Percentiles rank a stretch among this genome's conserved stretches.
These are phyloP conservation scores for Haematococcus lacustris DNA, from an alignment of 139 green algal species.

Conservation along the genomic window DNA sequence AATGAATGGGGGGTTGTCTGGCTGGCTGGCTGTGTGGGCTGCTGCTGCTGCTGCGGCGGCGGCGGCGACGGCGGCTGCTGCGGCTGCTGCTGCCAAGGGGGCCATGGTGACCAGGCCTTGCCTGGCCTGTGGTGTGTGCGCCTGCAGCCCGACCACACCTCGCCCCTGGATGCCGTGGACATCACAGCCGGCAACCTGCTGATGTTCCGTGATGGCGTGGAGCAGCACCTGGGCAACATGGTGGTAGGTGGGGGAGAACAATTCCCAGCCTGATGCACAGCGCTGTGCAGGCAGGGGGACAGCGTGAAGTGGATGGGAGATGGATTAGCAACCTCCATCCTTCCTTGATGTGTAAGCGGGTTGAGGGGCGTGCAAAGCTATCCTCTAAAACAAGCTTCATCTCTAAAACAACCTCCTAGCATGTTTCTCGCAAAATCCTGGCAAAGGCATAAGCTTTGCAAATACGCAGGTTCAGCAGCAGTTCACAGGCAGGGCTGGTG, in stretches of 20 bases:
- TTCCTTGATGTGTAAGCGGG: neutral
- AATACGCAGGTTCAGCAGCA: no score
- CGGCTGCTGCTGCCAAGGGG: no score
- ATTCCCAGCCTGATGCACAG: neutral
- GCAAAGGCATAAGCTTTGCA: neutral
- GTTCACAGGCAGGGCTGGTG: no score
- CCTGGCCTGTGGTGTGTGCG: no score
- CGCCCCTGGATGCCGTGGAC: conserved; percentile 17
- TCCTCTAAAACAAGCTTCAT: neutral
- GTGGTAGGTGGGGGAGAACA: conserved; percentile 10
- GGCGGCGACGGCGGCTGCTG: no score
- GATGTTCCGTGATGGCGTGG: conserved; percentile 15
- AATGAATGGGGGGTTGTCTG: no score
- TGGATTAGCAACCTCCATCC: neutral
- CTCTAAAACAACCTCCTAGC: neutral
- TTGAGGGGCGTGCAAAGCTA: neutral
- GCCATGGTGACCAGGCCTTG: no score
- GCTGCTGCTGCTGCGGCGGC: no score
- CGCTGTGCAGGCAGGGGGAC: neutral
- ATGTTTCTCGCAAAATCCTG: neutral
- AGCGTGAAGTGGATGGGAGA: neutral
- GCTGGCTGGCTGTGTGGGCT: no score
- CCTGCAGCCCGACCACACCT: no score
- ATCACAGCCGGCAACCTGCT: conserved; percentile 10
- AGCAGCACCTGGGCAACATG: conserved; percentile 13